Base-by-base conservation (phyloP, 129 eudicot species). In the Kitagawia praeruptora region DNA sequence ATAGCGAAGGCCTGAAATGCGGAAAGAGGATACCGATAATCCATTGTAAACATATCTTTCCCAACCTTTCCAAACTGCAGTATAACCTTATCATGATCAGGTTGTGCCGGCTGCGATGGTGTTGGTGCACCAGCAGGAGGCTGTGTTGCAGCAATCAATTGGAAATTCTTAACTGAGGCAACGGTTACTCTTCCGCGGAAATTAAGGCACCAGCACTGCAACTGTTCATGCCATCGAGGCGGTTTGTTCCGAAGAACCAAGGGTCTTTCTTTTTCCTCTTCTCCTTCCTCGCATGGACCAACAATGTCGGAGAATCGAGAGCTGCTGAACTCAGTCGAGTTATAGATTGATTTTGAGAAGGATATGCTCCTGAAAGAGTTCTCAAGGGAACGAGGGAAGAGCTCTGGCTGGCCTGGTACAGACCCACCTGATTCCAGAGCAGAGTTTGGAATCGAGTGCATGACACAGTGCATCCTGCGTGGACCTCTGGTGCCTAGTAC, bases 1-100 rank as follows among this genome's bases (percentile, higher is more conserved):
- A 92, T 90, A 2, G 97, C 97, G 77, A 92, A 90, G 37, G 97
- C 97, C 88, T 92, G 97, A 87, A 92, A 92, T n/a, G 97, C 97
- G 49, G 97, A 92, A 25, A 92, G 71, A 16, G 97, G 97, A 83
- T 92, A 92, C 56, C 93, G 84, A 25, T 92, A 92, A 83, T 92
- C 97, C 97, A 92, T 92, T 0, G 97, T 92, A 69, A 89, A 90
- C 91, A 92, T 86, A 80, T 90, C 96, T 76, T 92, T 89, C 18
- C 97, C 97, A 11, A 91, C 92, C 85, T 91, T 91, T n/a, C 97
- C 97, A 71, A 91, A 91, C 75, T 91, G 97, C 80, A 91, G 80
- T 23, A 91, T 87, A 44, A 89, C 83, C 53, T 92, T 92, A 71
- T 92, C 97, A 70, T 85, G 95, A 77, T 92, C 97, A 28, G 86